Evolutionary conservation across 345 rosid species (phyloP), one percentile per base, ranked within the genome.

Genomic region (Theobroma cacao): DNA sequence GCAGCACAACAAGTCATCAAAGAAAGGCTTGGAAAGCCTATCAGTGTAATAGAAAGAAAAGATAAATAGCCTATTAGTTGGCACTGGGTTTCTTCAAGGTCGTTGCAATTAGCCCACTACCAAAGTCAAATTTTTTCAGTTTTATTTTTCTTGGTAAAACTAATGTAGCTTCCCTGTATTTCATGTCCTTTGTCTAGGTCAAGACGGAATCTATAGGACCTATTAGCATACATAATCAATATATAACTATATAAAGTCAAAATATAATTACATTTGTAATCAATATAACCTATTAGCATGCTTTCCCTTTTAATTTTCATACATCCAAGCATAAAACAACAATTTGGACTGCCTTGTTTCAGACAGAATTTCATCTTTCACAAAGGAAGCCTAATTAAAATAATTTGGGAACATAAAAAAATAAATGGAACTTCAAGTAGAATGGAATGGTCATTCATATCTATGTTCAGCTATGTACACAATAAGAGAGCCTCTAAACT

Each of bases 351-450:
- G 14, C 72, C 52, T 68, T 69, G 58, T 28, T 69, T 69, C 56
- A 69, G 58, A 69, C 53, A 45, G 74, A 47, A 3, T 47, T 69
- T 45, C 58, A 45, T 47, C 55, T 68, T n/a, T 69, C 74, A 69
- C 11, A 68, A 45, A 43, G 22, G 34, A 17, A 69, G 36, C 38
- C 15, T 15, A 45, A 7, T 47, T 45, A 69, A 26, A 69, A 69
- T 26, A 14, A 69, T 31, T 45, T 45, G 58, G 53, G 55, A 68
- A 45, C 36, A 26, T 15, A 66, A 38, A 8, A 68, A 67, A 20
- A 24, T 26, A 14, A 43, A 26, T 50, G 10, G 10, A 41, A 41
- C 10, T 11, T 5, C 45, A 41, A 41, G 7, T 41, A 41, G 10
- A 41, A 41, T 6, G 45, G 45, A 41, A 41, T 41, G 0, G 9